These are phyloP conservation scores for Puccinia sorghi DNA, from an alignment of 1,284 basidiomycete species.

Conservation along the genomic window DNA sequence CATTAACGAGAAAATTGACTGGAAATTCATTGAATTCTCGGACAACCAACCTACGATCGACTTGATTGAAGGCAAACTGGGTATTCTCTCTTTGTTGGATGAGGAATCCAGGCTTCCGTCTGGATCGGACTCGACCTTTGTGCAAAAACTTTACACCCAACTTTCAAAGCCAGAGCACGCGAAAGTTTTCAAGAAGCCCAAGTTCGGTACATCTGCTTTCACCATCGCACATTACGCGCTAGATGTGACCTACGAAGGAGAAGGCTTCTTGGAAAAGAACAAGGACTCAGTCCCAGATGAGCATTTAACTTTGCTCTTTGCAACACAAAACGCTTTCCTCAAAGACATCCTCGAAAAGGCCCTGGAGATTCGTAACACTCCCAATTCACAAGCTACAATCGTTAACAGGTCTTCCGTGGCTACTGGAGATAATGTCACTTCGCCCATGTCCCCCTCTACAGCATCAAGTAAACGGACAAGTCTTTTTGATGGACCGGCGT, in stretches of 20 bases:
- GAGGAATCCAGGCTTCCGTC: conserved; percentile 96
- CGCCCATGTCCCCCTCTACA: conserved; percentile 63
- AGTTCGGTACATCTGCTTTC: conserved; percentile 95
- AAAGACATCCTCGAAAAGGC: conserved; percentile 91
- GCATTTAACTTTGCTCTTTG: conserved; percentile 80
- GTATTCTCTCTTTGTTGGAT: conserved; percentile 89
- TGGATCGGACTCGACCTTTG: conserved; percentile 87
- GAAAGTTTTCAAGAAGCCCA: conserved; percentile 92
- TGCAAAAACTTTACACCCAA: conserved; percentile 89
- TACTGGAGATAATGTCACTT: conserved; percentile 72
- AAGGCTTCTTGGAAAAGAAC: conserved; percentile 99
- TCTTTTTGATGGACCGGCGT: conserved; percentile 50
- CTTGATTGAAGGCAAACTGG: conserved; percentile 95
- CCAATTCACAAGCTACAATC: conserved; percentile 60
- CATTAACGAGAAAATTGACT: conserved; percentile 95
- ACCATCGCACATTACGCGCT: conserved; percentile 98
- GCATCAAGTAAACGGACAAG: conserved; percentile 51
- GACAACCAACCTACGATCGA: conserved; percentile 99
- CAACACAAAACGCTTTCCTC: conserved; percentile 86
- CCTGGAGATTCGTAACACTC: conserved; percentile 64
- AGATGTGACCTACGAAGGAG: conserved; percentile 97
- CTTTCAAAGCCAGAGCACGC: conserved; percentile 82
- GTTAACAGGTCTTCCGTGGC: conserved; percentile 67
- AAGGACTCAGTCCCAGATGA: conserved; percentile 98
- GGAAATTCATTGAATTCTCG: conserved; percentile 98